phyloP scores from a whole-genome alignment of 257 asterid species.

The Catharanthus roseus region DNA sequence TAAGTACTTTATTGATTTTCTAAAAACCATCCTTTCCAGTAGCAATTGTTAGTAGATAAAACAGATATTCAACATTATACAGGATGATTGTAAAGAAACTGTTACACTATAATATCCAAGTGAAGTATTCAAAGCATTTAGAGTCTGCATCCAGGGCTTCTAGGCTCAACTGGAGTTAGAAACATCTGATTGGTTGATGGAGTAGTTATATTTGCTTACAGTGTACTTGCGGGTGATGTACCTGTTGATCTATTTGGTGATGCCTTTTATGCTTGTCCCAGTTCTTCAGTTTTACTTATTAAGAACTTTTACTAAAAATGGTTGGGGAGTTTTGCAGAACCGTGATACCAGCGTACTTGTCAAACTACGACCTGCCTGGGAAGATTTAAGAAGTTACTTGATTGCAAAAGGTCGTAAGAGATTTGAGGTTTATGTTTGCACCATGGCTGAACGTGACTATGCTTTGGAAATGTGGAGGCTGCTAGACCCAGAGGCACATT shows the following conservation, averaged over 20 bases:
- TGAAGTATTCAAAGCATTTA: not conserved
- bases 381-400: constrained; percentile 78
- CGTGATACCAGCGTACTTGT: constrained; percentile 98
- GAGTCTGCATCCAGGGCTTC: not conserved
- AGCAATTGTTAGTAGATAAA: not conserved
- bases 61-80: not conserved
- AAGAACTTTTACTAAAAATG: constrained; percentile 19
- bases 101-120: not conserved
- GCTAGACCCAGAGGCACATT: constrained; percentile 82
- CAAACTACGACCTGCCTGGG: constrained; percentile 97
- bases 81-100: not conserved
- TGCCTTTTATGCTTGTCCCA: not conserved
- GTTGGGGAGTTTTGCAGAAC: constrained; percentile 44
- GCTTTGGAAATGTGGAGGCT: constrained; percentile 99
- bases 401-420: constrained; percentile 92
- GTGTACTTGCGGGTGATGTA: not conserved
- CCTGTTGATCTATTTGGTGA: not conserved
- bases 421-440: constrained; percentile 95
- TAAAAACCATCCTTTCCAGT: not conserved
- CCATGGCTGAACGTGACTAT: constrained; percentile 98
- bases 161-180: not conserved
- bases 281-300: constrained; percentile 11
- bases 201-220: not conserved
- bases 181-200: not conserved
- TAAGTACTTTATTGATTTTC: not conserved